Evolutionary conservation across 495 filamentous ascomycete genomes (phyloP), one percentile per base, ranked within the genome.

Genomic region (Penicillium alfredii): DNA sequence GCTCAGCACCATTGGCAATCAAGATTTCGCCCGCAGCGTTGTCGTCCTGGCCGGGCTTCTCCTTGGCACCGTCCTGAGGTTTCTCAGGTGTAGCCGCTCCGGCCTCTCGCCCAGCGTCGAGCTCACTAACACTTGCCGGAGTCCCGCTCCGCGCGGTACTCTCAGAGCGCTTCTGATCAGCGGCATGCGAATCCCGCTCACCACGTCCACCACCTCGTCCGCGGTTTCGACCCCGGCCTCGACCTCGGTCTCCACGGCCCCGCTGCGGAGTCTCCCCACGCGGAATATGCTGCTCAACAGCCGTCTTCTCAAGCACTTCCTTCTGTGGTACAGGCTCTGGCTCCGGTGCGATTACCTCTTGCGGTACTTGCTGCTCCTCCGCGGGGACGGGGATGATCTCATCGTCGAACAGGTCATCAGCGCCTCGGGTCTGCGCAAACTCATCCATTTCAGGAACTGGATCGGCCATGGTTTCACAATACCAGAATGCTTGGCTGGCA

Each of bases 321-420:
- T 31, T 27, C 0, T 25, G 37, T 18, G 37, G 24, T 12, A 42
- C 46, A 8, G 38, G 38, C 11, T 44, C 44, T 15, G 51, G 12
- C 8, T 45, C 24, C 4, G 42, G 17, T 5, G 50, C 33, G n/a
- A 47, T 33, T 19, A 37, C 38, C 23, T 60, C 55, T 1, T 49
- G 48, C 22, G 55, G 59, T 3, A 35, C 33, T 23, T 67, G 43
- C 24, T 55, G 57, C 23, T 65, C 46, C 35, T 62, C 60, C 3
- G 54, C 54, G 2, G 71, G 35, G 18, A 82, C 60, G 4, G 82
- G 81, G 21, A 77, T 77, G 44, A 84, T 81, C 47, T 84, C 82
- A 49, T 86, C 81, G 44, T 81, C 77, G 48, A 84, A 84, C 10
- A 85, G 58, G 54, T 85, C 80, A 44, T 86, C 81, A 10, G 71